Base-by-base conservation (phyloP, 176 grass and related monocot species). In the Pontederia crassipes region DNA sequence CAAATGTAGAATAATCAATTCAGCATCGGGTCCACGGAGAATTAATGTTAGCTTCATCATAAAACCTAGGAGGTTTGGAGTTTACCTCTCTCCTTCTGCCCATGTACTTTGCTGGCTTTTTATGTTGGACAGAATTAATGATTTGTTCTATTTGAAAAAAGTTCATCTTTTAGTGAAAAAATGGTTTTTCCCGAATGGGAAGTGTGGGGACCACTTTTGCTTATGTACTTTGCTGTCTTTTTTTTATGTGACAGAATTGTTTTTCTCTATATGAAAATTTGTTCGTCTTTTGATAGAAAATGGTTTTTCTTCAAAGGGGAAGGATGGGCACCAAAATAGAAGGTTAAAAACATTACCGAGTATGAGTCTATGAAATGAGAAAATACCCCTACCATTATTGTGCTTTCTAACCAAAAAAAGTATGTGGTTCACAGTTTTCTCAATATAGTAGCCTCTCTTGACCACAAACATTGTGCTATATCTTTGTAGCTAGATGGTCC, bases 1-100 rank as follows among this genome's bases (percentile, higher is more conserved):
- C 40, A 97, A 91, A 83, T 97, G 92, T 78, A 91, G 92, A 85
- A 82, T 91, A 88, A 66, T 78, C 45, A 80, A 71, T 78, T 69
- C 78, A 70, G 66, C 65, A 57, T 58, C 83, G 62, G 12, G 86
- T 82, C 83, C 83, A 61, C 87, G 82, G 72, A 97, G 75, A 85
- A 80, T 97, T 70, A 88, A 57, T 64, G 62, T 75, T 76, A 97
- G 87, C 78, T 97, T 97, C 64, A 14, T 85, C 45, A 82, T 72
- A 64, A 90, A 78, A 75, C 45, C 79, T 57, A 85, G 80, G 77
- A 97, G 87, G 92, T 90, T 54, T 49, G 74, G 29, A 69, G 46
- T 40, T 40, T 40, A 40, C 6, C 32, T 40, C 64, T 47, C 29
- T 68, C 24, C 11, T 59, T 28, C 59, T 56, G 64, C 52, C 35